Conservation (phyloP, 2,329 filamentous ascomycete genomes). For the Nannizziopsis barbatae region DNA sequence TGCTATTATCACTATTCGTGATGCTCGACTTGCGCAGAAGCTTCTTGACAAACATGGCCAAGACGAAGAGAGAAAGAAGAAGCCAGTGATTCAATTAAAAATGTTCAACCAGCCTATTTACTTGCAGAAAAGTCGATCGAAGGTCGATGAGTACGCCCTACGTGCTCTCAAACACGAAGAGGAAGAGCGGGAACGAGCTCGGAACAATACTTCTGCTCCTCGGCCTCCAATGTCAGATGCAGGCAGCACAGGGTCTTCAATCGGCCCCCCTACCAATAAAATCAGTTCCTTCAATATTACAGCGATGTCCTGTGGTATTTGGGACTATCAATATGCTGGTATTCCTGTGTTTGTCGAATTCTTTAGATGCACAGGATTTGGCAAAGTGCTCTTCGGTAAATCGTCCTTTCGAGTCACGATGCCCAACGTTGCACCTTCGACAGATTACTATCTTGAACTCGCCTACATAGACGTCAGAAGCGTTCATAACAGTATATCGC, state of each 20-base stretch:
- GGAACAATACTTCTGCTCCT: neutral
- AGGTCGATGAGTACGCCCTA: conserved; percentile 16
- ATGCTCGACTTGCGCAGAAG: conserved; percentile 15
- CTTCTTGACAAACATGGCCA: conserved; percentile 17
- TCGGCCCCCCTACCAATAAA: conserved; percentile 4
- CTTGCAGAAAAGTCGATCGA: conserved; percentile 15
- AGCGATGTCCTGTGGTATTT: conserved; percentile 40
- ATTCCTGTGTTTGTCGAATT: conserved; percentile 35
- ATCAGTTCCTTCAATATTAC: conserved; percentile 15
- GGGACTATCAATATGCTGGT: conserved; percentile 29
- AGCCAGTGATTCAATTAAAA: conserved; percentile 11
- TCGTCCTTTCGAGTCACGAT: conserved; percentile 35
- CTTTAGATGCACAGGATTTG: conserved; percentile 12
- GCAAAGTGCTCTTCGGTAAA: conserved; percentile 35
- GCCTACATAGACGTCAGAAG: conserved; percentile 16
- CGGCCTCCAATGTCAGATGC: conserved; percentile 8
- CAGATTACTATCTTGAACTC: conserved; percentile 28
- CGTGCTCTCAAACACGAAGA: conserved; percentile 17
- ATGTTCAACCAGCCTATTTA: conserved; percentile 16
- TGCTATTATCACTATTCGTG: conserved; percentile 19
- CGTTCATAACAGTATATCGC: conserved; percentile 17
- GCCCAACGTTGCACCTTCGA: conserved; percentile 33
- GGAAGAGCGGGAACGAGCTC: conserved; percentile 8
- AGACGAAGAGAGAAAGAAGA: conserved; percentile 9
- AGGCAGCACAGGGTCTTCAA: conserved; percentile 3